A percentile compares a stretch with the other conserved stretches of the same genome.
Evolutionary conservation across 2,329 filamentous ascomycete species (phyloP).

Genomic region (Diaporthe velutina): DNA sequence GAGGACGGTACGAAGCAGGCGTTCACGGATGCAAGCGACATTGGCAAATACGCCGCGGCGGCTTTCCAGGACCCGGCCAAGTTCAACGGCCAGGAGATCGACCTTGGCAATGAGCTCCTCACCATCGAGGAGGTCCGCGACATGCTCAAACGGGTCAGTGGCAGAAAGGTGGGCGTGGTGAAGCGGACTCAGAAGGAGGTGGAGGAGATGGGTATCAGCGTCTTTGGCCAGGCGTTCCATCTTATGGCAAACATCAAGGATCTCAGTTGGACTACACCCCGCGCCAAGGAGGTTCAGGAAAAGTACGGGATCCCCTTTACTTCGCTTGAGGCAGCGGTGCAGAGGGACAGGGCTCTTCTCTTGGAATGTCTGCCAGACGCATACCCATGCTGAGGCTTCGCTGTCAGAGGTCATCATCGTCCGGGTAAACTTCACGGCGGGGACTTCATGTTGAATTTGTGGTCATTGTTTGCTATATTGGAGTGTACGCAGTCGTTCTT

Average conservation of each 20-base stretch:
- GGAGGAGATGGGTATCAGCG: conserved; percentile 38
- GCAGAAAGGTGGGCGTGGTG: conserved; percentile 44
- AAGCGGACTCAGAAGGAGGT: conserved; percentile 44
- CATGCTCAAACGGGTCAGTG: conserved; percentile 48
- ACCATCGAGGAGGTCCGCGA: conserved; percentile 48
- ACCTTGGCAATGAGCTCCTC: conserved; percentile 46
- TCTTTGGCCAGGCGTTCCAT: conserved; percentile 46
- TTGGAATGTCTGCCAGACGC: conserved; percentile 7
- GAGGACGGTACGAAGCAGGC: conserved; percentile 43
- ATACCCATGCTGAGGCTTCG: not conserved
- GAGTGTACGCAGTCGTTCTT: no score
- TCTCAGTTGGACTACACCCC: conserved; percentile 31
- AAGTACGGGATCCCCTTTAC: conserved; percentile 49
- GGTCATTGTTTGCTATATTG: not conserved
- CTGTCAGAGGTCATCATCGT: not conserved
- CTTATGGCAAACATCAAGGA: conserved; percentile 46
- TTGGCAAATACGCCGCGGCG: conserved; percentile 50
- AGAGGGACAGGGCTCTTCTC: not conserved
- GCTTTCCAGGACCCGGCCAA: conserved; percentile 48
- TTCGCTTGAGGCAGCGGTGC: conserved; percentile 43
- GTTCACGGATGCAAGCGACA: conserved; percentile 48
- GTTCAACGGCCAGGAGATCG: conserved; percentile 49
- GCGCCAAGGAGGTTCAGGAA: conserved; percentile 40
- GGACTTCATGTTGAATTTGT: not conserved
- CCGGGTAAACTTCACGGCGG: not conserved